Base-by-base conservation (phyloP, 768 basidiomycete species). In the Agrocybe pediades region DNA sequence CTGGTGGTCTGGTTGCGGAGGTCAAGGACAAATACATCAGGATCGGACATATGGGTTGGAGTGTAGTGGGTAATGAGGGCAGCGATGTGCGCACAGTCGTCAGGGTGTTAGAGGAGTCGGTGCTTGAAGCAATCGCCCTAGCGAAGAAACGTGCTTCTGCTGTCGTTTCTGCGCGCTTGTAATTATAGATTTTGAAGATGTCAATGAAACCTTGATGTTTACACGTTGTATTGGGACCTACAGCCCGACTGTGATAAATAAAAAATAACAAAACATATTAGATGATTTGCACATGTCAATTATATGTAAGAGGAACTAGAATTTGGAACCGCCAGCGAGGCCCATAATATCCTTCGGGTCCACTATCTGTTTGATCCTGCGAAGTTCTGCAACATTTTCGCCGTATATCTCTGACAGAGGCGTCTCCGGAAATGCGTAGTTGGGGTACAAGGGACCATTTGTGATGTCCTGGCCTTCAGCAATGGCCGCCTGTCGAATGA, bases 11-110 rank as follows among this genome's bases (percentile, higher is more conserved):
- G 53, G 89, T 93, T 65, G 82, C 85, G 55, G 82, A 80, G 30
- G 82, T 89, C 69, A 92, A 89, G 83, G 86, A 86, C 60, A 84
- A 83, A 64, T 93, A 94, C 72, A 88, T 93, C 78, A 84, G 54
- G 42, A 56, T 58, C 36, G 88, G 89, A 15, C 94, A 95, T 68
- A 95, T 96, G 92, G 94, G 94, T 46, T 70, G 84, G 53, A 85
- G 85, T 24, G 91, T 81, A 29, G 82, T 87, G 19, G 81, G 92
- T 54, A 58, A 74, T 27, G 55, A 74, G 49, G 78, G 92, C 30
- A 86, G 83, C 1, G 91, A 95, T 65, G 73, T 93, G 20, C 84
- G 87, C 63, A 82, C 72, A 66, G 71, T 95, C 52, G 74, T 86
- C 39, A 67, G 78, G 44, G 70, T 74, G n/a, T 66, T 88, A 51